These are phyloP conservation scores for Periconia macrospinosa DNA, from an alignment of 2,329 filamentous ascomycete genomes.

Conservation along the genomic window DNA sequence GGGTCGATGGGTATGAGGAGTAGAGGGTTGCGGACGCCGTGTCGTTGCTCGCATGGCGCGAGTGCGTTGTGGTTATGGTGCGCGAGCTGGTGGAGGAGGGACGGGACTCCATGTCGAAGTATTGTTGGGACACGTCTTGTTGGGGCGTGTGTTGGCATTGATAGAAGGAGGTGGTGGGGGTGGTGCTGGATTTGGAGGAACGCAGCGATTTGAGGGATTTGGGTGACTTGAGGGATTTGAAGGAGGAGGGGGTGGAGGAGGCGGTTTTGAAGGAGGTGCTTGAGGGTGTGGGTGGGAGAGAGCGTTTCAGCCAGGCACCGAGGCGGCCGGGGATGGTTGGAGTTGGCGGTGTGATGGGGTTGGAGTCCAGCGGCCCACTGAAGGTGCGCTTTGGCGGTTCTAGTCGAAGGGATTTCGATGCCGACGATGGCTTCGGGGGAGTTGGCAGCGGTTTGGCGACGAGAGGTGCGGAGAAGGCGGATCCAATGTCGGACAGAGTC, in stretches of 20 bases:
- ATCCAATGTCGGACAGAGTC: conserved; percentile 53
- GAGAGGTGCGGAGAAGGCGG: conserved; percentile 48
- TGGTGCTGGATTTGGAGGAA: conserved; percentile 9
- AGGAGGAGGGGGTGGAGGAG: conserved; percentile 4
- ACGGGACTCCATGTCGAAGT: conserved; percentile 1
- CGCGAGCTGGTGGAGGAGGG: conserved; percentile 14
- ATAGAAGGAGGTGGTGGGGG: conserved; percentile 28
- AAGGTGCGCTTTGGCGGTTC: conserved; percentile 22
- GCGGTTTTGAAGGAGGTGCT: conserved; percentile 13
- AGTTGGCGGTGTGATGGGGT: conserved; percentile 39
- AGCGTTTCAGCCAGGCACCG: conserved; percentile 40
- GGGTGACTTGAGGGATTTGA: conserved; percentile 6
- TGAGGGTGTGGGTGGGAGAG: conserved; percentile 27
- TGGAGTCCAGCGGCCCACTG: conserved; percentile 35
- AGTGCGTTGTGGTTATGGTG: conserved; percentile 19
- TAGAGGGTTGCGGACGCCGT: conserved; percentile 37
- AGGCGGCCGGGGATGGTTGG: conserved; percentile 28
- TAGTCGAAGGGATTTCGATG: conserved; percentile 26
- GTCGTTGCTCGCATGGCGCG: conserved; percentile 28
- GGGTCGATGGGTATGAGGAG: conserved; percentile 22
- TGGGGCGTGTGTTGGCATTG: conserved; percentile 20
- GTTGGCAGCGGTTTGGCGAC: conserved; percentile 27
- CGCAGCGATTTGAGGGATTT: conserved; percentile 9
- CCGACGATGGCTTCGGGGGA: conserved; percentile 13
- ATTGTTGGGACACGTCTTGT: conserved; percentile 4